Conservation (phyloP, 495 filamentous ascomycete genomes). For the Clavariopsis aquatica region DNA sequence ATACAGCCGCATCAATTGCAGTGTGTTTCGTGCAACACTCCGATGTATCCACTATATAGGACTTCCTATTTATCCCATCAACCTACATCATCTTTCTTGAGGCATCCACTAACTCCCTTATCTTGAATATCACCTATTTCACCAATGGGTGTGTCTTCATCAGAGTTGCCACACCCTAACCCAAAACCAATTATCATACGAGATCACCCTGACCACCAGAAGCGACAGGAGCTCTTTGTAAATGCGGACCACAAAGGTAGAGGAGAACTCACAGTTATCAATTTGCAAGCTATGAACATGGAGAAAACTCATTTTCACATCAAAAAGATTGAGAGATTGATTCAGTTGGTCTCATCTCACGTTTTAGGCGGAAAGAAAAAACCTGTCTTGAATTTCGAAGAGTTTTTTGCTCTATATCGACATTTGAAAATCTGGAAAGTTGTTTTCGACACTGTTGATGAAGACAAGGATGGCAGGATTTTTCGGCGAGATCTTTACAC, state of each 20-base stretch:
- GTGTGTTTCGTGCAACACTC: too few species aligned
- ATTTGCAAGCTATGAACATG: background rate
- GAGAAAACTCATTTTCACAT: background rate
- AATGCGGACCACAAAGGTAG: background rate
- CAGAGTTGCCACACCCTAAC: too few species aligned
- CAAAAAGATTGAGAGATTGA: background rate
- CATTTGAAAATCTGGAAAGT: background rate
- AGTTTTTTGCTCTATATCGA: background rate
- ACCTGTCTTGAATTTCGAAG: background rate
- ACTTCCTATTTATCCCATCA: too few species aligned
- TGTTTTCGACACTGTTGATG: background rate
- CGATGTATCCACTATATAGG: too few species aligned
- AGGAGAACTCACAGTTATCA: background rate
- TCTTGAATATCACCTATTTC: background rate
- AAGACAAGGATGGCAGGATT: background rate
- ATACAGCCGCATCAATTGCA: background rate
- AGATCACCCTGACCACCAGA: background rate
- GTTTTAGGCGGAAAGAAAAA: background rate
- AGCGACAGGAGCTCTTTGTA: background rate
- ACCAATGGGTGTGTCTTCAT: too few species aligned
- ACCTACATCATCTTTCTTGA: background rate
- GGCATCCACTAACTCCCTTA: background rate
- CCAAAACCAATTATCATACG: background rate
- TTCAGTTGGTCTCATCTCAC: background rate
- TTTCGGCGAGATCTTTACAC: background rate